Percentiles rank a stretch among this genome's conserved stretches.
phyloP scores from a whole-genome alignment of 768 basidiomycete species.

The Daedaleopsis nitida region DNA sequence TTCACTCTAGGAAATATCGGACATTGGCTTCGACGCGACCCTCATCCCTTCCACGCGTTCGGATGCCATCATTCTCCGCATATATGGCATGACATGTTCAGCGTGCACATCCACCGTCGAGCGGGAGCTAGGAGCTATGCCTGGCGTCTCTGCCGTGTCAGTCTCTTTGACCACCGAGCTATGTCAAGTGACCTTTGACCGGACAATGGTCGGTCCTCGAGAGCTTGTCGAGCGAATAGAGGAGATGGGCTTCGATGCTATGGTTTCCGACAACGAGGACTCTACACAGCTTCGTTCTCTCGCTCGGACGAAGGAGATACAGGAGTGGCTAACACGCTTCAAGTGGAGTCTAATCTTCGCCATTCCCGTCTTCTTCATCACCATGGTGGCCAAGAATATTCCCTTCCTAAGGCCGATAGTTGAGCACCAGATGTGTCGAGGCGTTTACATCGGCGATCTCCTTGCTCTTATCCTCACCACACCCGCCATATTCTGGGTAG shows the following conservation, averaged over 20 bases:
- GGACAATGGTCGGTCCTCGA: constrained; percentile 70
- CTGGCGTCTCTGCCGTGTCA: constrained; percentile 72
- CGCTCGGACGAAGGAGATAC: constrained; percentile 86
- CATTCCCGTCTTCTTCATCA: constrained; percentile 90
- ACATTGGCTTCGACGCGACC: constrained; percentile 90
- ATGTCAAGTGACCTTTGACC: constrained; percentile 77
- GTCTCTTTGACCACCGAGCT: constrained; percentile 79
- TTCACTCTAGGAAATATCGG: constrained; percentile 75
- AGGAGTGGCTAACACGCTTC: constrained; percentile 86
- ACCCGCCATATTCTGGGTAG: constrained; percentile 93
- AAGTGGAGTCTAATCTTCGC: constrained; percentile 76
- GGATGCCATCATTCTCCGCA: constrained; percentile 71
- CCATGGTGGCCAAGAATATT: constrained; percentile 80
- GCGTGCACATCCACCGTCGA: constrained; percentile 82
- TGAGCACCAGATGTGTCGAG: constrained; percentile 53
- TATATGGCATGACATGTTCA: constrained; percentile 92
- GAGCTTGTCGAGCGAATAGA: constrained; percentile 87
- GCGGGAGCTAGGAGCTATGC: constrained; percentile 61
- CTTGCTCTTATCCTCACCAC: constrained; percentile 78
- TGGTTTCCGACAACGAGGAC: constrained; percentile 78
- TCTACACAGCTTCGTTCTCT: constrained; percentile 85
- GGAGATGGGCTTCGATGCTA: constrained; percentile 89
- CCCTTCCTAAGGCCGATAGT: constrained; percentile 58
- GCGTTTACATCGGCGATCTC: constrained; percentile 82
- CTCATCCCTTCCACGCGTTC: constrained; percentile 64